phyloP scores from a whole-genome alignment of 2,329 filamentous ascomycete species.

The Allantophomopsis lycopodina region DNA sequence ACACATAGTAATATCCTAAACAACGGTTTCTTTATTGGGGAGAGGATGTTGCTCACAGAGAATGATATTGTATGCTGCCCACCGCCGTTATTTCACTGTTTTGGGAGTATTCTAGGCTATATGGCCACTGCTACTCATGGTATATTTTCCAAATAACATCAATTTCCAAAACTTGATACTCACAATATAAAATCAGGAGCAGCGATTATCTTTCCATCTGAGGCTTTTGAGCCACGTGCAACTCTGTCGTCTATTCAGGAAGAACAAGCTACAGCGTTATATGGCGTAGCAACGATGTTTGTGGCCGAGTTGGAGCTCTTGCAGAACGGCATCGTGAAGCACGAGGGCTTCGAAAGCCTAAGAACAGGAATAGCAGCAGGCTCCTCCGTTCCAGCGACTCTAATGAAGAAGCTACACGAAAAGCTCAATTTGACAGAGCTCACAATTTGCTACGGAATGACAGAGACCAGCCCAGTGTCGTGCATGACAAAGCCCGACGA shows the following conservation, averaged over 20 bases:
- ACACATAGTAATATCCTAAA: constrained; percentile 81
- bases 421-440: constrained; percentile 66
- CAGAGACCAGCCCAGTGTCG: constrained; percentile 29
- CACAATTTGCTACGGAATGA: constrained; percentile 67
- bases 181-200: constrained; percentile 34
- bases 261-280: constrained; percentile 49
- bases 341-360: constrained; percentile 47
- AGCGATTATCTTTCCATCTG: constrained; percentile 70
- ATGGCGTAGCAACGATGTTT: constrained; percentile 94
- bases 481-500: constrained; percentile 59
- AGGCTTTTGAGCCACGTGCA: constrained; percentile 72
- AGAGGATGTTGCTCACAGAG: constrained; percentile 68
- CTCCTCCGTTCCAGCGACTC: constrained; percentile 64
- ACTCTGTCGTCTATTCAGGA: constrained; percentile 40
- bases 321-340: constrained; percentile 26
- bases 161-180: background rate
- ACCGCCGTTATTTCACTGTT: constrained; percentile 81
- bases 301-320: constrained; percentile 74
- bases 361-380: constrained; percentile 89
- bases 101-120: constrained; percentile 84
- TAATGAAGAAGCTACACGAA: constrained; percentile 66
- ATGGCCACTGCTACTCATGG: constrained; percentile 78
- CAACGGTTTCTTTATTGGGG: constrained; percentile 75
- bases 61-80: constrained; percentile 71
- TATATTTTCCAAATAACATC: too few species aligned